These are phyloP conservation scores for Colletotrichum sublineola DNA, from an alignment of 2,329 filamentous ascomycete genomes.

Conservation along the genomic window DNA sequence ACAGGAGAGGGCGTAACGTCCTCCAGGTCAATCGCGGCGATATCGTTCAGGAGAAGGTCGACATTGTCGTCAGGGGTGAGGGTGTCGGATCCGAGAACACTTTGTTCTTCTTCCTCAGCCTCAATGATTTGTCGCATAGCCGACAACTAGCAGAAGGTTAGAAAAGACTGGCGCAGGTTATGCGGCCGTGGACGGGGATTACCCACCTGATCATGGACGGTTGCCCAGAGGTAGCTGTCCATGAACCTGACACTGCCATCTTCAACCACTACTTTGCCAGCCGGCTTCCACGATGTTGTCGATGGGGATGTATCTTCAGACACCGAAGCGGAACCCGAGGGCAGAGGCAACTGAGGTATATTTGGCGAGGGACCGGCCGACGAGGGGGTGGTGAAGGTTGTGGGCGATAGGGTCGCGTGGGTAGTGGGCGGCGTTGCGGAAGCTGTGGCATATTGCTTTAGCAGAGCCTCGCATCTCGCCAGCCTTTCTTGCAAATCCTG, in stretches of 20 bases:
- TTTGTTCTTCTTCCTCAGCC: conserved; percentile 63
- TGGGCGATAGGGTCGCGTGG: conserved; percentile 27
- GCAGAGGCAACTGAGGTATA: conserved; percentile 42
- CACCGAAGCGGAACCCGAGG: conserved; percentile 42
- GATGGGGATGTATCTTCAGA: conserved; percentile 44
- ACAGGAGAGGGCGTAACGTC: conserved; percentile 74
- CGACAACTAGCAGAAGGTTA: conserved; percentile 57
- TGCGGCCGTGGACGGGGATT: background rate
- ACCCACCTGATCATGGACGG: conserved; percentile 69
- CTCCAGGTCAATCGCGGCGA: conserved; percentile 55
- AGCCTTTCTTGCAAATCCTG: conserved; percentile 73
- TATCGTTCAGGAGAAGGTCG: conserved; percentile 63
- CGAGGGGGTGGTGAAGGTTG: conserved; percentile 27
- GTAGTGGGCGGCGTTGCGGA: conserved; percentile 43
- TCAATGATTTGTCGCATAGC: conserved; percentile 72
- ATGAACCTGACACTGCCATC: conserved; percentile 69
- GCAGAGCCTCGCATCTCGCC: conserved; percentile 69
- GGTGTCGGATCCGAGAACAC: conserved; percentile 62
- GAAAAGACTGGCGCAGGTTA: background rate
- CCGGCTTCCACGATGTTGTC: conserved; percentile 56
- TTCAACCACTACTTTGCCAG: conserved; percentile 68
- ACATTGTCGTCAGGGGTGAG: conserved; percentile 66
- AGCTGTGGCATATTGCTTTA: conserved; percentile 67
- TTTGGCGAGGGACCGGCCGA: conserved; percentile 36
- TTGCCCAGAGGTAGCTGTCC: conserved; percentile 68